phyloP scores from a whole-genome alignment of 192 early-diverging fungal genomes.

The Coemansia sp. region DNA sequence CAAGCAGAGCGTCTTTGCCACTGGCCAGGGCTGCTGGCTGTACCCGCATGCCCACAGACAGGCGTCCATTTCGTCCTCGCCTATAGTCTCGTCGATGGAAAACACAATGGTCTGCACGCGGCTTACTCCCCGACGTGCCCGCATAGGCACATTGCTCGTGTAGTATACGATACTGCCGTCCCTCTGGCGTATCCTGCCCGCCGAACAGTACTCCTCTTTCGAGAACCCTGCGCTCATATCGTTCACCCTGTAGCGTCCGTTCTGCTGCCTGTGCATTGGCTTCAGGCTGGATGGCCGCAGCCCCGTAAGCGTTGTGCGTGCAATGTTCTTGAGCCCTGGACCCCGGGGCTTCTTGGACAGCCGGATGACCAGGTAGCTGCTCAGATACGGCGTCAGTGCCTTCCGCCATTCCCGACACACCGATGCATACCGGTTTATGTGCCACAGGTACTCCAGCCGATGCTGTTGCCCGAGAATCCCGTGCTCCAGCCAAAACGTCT shows the following conservation, averaged over 20 bases:
- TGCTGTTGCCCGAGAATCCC: slow-evolving; percentile 18
- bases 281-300: slow-evolving; percentile 5
- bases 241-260: background rate
- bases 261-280: background rate
- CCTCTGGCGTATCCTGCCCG: slow-evolving; percentile 13
- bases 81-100: slow-evolving; percentile 17
- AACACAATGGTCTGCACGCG: slow-evolving; percentile 29
- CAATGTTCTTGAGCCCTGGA: slow-evolving; percentile 1
- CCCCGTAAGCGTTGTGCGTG: slow-evolving; percentile 5
- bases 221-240: background rate
- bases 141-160: slow-evolving; percentile 26
- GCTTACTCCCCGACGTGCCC: slow-evolving; percentile 8
- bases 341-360: slow-evolving; percentile 13
- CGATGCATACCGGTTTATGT: slow-evolving; percentile 12
- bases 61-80: slow-evolving; percentile 9
- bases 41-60: slow-evolving; percentile 14
- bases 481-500: slow-evolving; percentile 22
- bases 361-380: slow-evolving; percentile 22
- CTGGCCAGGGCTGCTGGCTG: slow-evolving; percentile 14
- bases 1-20: slow-evolving; percentile 19
- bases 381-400: slow-evolving; percentile 15
- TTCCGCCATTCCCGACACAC: slow-evolving; percentile 28
- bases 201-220: background rate
- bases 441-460: slow-evolving; percentile 23
- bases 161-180: slow-evolving; percentile 16